A percentile compares a stretch with the other conserved stretches of the same genome.
These are phyloP conservation scores for Fraxinus greggii DNA, from an alignment of 305 asterid genomes.

Conservation along the genomic window DNA sequence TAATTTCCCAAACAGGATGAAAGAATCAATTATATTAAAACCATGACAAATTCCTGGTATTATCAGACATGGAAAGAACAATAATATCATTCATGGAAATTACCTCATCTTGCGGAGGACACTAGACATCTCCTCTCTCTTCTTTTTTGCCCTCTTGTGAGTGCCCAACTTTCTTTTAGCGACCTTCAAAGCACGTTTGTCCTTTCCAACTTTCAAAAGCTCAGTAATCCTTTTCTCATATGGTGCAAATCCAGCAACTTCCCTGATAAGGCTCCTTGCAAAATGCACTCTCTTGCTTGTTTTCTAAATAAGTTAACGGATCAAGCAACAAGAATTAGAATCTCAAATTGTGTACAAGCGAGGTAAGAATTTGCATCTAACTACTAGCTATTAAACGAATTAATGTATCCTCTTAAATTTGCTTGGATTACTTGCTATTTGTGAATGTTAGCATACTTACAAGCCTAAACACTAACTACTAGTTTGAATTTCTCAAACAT, in stretches of 20 bases:
- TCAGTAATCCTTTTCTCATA: conserved; percentile 21
- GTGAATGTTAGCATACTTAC: background rate
- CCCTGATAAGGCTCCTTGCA: conserved; percentile 13
- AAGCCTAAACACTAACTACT: background rate
- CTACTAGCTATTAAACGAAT: background rate
- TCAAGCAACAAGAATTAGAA: background rate
- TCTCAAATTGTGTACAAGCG: background rate
- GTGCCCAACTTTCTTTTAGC: conserved; percentile 19
- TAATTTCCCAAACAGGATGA: background rate
- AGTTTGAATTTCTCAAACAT: background rate
- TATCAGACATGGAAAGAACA: background rate
- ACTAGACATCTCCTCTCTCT: background rate
- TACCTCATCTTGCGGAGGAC: conserved; percentile 17
- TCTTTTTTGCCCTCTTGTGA: conserved; percentile 12
- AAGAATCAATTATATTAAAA: background rate
- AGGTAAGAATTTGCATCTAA: background rate
- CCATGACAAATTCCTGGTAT: background rate
- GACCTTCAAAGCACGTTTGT: conserved; percentile 18
- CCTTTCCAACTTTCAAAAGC: conserved; percentile 15
- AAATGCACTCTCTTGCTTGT: conserved; percentile 12
- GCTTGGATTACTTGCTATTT: background rate
- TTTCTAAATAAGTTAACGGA: background rate
- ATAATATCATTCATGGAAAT: background rate
- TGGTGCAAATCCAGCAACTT: conserved; percentile 18
- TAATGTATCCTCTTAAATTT: background rate